phyloP scores from a whole-genome alignment of 2,329 filamentous ascomycete species.

The Alternaria tenuissima region DNA sequence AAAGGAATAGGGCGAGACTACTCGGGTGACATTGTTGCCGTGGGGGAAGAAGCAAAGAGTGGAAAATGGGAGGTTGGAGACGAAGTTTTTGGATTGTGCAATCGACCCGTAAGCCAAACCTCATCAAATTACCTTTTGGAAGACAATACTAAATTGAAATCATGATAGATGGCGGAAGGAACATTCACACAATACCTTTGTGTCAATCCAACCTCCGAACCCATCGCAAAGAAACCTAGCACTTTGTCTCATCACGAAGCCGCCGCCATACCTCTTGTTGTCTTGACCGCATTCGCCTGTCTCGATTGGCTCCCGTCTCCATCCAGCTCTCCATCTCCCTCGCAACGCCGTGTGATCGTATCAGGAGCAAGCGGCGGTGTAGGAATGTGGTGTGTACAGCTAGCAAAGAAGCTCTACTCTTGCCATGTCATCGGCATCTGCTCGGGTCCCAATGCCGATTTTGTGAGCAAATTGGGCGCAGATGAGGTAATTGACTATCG shows the following conservation, averaged over 20 bases:
- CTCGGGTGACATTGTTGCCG: conserved; percentile 52
- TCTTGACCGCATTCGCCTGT: conserved; percentile 49
- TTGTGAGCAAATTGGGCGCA: conserved; percentile 59
- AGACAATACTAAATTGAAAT: too few relatives aligned
- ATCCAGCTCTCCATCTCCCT: conserved; percentile 1
- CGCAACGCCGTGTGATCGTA: conserved; percentile 35
- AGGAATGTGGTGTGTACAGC: conserved; percentile 48
- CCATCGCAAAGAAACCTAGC: conserved; percentile 35
- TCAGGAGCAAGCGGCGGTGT: conserved; percentile 45
- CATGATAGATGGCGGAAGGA: conserved; percentile 31
- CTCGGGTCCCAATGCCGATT: conserved; percentile 56
- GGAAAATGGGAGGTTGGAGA: conserved; percentile 34
- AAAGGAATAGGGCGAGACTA: conserved; percentile 57
- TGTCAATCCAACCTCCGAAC: conserved; percentile 24
- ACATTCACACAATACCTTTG: conserved; percentile 40
- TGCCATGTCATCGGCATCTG: conserved; percentile 60
- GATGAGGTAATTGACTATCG: conserved; percentile 56
- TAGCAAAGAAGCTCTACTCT: conserved; percentile 47
- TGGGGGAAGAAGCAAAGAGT: conserved; percentile 28
- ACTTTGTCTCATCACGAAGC: conserved; percentile 32
- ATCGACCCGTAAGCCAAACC: conserved; percentile 17
- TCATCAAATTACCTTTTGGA: background rate
- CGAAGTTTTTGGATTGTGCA: conserved; percentile 38
- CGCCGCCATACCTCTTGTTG: conserved; percentile 48
- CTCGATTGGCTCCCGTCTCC: conserved; percentile 36